A percentile compares a stretch with the other conserved stretches of the same genome.
phyloP scores from a whole-genome alignment of 306 rosid genomes.

The Citrullus colocynthis region DNA sequence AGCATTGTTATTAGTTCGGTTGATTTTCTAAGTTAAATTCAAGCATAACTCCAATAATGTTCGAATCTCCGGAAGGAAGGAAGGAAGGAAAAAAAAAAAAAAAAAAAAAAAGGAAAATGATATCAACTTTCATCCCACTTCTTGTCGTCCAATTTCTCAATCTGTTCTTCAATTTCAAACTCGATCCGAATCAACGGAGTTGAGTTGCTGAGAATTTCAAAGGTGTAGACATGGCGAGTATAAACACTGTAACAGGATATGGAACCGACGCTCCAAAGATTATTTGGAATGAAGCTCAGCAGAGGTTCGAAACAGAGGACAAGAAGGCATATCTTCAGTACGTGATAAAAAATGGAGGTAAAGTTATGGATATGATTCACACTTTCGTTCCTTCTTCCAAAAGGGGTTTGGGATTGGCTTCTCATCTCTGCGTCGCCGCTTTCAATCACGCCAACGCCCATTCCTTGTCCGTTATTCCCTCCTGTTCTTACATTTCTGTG shows the following conservation, averaged over 20 bases:
- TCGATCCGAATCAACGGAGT: not conserved
- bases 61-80: too few species aligned
- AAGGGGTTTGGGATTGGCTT: conserved; percentile 78
- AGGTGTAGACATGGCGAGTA: conserved; percentile 19
- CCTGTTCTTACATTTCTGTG: conserved; percentile 83
- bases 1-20: too few species aligned
- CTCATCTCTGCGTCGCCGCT: conserved; percentile 65
- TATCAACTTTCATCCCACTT: not conserved
- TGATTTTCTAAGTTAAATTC: too few species aligned
- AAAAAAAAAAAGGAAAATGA: too few species aligned
- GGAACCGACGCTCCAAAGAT: conserved; percentile 28
- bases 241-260: conserved; percentile 8
- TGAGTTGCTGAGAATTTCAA: not conserved
- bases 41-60: too few species aligned
- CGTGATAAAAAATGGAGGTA: conserved; percentile 29
- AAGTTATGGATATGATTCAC: conserved; percentile 65
- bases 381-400: conserved; percentile 78
- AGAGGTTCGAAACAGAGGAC: conserved; percentile 75
- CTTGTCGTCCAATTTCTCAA: not conserved
- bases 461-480: conserved; percentile 48
- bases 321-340: conserved; percentile 58
- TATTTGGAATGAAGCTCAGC: conserved; percentile 39
- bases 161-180: not conserved
- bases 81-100: too few species aligned
- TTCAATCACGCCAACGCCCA: conserved; percentile 56